These are phyloP conservation scores for Amanita exitialis DNA, from an alignment of 768 basidiomycete species.

Conservation along the genomic window DNA sequence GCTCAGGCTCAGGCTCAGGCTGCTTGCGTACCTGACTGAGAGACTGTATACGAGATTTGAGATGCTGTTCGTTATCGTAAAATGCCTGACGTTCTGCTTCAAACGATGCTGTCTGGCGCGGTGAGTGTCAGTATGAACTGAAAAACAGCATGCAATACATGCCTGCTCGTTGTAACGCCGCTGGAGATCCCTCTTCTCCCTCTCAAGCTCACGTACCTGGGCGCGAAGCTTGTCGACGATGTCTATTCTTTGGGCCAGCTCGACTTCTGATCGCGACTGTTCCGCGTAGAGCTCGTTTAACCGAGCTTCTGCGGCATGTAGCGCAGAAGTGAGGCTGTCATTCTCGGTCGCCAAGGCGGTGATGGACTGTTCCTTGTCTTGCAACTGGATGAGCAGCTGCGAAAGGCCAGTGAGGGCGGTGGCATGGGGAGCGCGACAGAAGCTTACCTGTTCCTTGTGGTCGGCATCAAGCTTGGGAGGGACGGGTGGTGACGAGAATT, in stretches of 20 bases:
- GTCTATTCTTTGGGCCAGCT: slow-evolving; percentile 74
- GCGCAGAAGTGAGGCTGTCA: slow-evolving; percentile 48
- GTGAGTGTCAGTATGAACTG: slow-evolving; percentile 8
- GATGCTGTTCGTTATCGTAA: slow-evolving; percentile 89
- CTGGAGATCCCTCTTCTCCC: slow-evolving; percentile 75
- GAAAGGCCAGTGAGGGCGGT: slow-evolving; percentile 6
- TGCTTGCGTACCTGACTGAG: slow-evolving; percentile 60
- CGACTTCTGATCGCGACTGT: slow-evolving; percentile 72
- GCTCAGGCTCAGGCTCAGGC: slow-evolving; percentile 24
- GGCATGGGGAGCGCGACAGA: slow-evolving; percentile 5
- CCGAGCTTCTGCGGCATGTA: slow-evolving; percentile 61
- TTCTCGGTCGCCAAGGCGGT: slow-evolving; percentile 53
- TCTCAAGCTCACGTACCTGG: slow-evolving; percentile 80
- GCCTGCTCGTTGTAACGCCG: slow-evolving; percentile 89
- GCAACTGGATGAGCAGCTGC: slow-evolving; percentile 67
- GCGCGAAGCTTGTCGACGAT: slow-evolving; percentile 72
- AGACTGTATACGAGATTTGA: slow-evolving; percentile 83
- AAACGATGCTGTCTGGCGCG: slow-evolving; percentile 65
- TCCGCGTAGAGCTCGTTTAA: slow-evolving; percentile 75
- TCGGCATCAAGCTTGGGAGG: slow-evolving; percentile 72
- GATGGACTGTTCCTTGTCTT: slow-evolving; percentile 71
- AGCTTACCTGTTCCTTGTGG: slow-evolving; percentile 66
- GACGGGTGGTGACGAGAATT: slow-evolving; percentile 41
- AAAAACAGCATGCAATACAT: slow-evolving; percentile 10
- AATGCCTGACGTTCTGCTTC: slow-evolving; percentile 89